Conservation (phyloP, 805 yeast genomes). For the Spathaspora arborariae region DNA sequence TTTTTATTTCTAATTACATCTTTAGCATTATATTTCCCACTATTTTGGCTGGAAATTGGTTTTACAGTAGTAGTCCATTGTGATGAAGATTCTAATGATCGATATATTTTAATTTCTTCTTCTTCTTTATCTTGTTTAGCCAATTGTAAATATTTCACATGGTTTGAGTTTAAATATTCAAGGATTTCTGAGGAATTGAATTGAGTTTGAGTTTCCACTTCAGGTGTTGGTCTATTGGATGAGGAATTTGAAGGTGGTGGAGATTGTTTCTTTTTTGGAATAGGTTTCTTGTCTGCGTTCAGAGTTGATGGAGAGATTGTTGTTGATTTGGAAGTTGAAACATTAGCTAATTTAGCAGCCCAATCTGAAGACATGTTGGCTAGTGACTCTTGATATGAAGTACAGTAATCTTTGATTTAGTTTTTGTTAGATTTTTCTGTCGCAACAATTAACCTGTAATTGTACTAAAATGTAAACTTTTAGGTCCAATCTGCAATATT, state of each 20-base stretch:
- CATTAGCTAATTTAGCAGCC: conserved; percentile 13
- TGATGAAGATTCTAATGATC: conserved; percentile 21
- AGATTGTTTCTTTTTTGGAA: conserved; percentile 1
- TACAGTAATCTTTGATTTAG: not conserved
- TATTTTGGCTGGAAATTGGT: no score
- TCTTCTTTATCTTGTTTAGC: conserved; percentile 20
- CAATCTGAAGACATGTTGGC: conserved; percentile 13
- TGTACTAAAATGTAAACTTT: no score
- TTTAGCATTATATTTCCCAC: conserved; percentile 8
- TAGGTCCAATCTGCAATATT: not conserved
- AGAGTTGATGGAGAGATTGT: not conserved
- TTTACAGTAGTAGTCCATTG: no score
- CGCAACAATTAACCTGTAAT: not conserved
- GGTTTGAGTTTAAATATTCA: conserved; percentile 15
- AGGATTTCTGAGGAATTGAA: conserved; percentile 19
- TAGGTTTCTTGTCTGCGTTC: not conserved
- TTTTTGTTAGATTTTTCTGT: not conserved
- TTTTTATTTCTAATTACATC: conserved; percentile 11
- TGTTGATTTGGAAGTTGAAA: not conserved
- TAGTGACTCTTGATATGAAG: not conserved
- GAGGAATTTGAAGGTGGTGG: not conserved
- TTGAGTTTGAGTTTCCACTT: not conserved
- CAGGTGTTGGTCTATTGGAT: conserved; percentile 1
- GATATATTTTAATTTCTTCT: conserved; percentile 15
- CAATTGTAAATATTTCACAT: conserved; percentile 13